These are phyloP conservation scores for Fusarium clavum DNA, from an alignment of 2,329 filamentous ascomycete genomes.

Conservation along the genomic window DNA sequence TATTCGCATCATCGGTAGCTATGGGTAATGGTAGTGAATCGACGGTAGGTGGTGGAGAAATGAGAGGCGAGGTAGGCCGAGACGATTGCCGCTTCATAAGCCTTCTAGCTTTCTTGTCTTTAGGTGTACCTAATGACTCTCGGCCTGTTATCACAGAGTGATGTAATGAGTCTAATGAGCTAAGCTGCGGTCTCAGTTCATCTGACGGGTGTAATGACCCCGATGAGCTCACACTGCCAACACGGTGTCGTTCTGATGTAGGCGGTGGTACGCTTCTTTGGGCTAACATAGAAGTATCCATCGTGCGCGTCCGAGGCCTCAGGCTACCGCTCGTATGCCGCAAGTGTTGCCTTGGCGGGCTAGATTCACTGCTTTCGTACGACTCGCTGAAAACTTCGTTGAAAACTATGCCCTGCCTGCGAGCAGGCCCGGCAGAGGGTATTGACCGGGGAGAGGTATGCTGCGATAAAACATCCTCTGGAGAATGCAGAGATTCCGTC, in stretches of 20 bases:
- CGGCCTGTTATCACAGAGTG: slow-evolving; percentile 53
- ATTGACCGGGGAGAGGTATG: slow-evolving; percentile 51
- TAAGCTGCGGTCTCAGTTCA: slow-evolving; percentile 58
- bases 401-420: slow-evolving; percentile 71
- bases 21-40: slow-evolving; percentile 71
- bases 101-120: slow-evolving; percentile 62
- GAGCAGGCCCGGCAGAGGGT: slow-evolving; percentile 50
- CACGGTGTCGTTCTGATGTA: slow-evolving; percentile 68
- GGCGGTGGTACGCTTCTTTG: slow-evolving; percentile 55
- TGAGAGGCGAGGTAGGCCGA: slow-evolving; percentile 68
- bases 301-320: slow-evolving; percentile 68
- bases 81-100: slow-evolving; percentile 67
- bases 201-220: slow-evolving; percentile 65
- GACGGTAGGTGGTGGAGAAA: slow-evolving; percentile 66
- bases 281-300: slow-evolving; percentile 66
- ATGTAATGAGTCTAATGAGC: slow-evolving; percentile 56
- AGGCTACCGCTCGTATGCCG: slow-evolving; percentile 52
- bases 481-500: slow-evolving; percentile 41
- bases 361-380: slow-evolving; percentile 60
- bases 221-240: slow-evolving; percentile 77
- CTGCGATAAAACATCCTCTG: slow-evolving; percentile 46
- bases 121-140: slow-evolving; percentile 51
- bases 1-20: slow-evolving; percentile 75
- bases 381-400: slow-evolving; percentile 66
- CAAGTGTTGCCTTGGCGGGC: slow-evolving; percentile 50